These are phyloP conservation scores for Vanrija pseudolonga DNA, from an alignment of 1,284 basidiomycete genomes.

Conservation along the genomic window DNA sequence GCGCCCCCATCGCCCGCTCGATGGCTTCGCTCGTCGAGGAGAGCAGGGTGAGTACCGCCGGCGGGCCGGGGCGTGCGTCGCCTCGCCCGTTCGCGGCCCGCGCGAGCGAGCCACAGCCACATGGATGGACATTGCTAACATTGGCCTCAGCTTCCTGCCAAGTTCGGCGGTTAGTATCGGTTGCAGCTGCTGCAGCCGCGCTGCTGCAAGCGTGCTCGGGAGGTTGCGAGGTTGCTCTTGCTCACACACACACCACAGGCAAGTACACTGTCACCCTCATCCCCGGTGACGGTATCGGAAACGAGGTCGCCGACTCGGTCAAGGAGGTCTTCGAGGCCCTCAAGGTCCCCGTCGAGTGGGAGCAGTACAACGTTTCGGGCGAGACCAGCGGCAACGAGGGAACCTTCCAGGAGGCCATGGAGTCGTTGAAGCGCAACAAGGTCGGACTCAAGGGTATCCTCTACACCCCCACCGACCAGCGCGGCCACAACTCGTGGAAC, in stretches of 20 bases:
- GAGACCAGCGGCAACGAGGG: constrained; percentile 91
- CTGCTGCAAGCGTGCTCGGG: no score
- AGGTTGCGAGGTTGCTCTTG: no score
- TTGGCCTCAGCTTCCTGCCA: constrained; percentile 69
- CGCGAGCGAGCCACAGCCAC: not conserved
- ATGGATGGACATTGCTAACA: not conserved
- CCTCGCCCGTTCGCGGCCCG: not conserved
- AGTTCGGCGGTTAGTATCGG: constrained; percentile 83
- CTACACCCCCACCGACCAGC: constrained; percentile 95
- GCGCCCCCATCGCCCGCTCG: constrained; percentile 29
- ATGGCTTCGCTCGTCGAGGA: constrained; percentile 45
- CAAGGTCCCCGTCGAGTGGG: constrained; percentile 99
- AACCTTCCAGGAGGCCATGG: constrained; percentile 96
- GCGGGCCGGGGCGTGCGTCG: not conserved
- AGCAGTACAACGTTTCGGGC: constrained; percentile 96
- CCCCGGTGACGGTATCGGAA: constrained; percentile 94
- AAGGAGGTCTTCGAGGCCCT: constrained; percentile 98
- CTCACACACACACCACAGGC: constrained; percentile 27
- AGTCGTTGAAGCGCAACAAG: constrained; percentile 91
- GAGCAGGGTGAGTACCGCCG: constrained; percentile 33
- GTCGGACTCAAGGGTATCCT: constrained; percentile 99
- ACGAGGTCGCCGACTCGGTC: constrained; percentile 95
- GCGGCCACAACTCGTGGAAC: constrained; percentile 99
- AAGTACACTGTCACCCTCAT: constrained; percentile 74
- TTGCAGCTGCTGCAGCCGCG: no score